Conservation (phyloP, 2,329 filamentous ascomycete species). For the Fusarium temperatum region DNA sequence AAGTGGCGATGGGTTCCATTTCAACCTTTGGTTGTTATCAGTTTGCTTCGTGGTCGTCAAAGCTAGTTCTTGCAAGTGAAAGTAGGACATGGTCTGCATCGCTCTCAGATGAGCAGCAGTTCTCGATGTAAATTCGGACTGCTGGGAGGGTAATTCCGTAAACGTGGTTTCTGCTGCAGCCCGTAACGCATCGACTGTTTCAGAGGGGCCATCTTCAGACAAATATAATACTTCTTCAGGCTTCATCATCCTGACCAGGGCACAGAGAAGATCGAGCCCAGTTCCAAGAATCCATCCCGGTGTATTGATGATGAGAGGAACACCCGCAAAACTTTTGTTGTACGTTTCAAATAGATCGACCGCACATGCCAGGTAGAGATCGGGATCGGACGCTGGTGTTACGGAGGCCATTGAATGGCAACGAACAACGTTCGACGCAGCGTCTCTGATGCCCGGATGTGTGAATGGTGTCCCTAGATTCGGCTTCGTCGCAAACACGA, state of each 20-base stretch:
- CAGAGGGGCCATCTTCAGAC: constrained; percentile 68
- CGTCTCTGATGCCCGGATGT: constrained; percentile 56
- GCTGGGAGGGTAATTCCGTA: constrained; percentile 66
- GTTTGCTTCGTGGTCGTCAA: constrained; percentile 28
- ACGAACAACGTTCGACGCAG: constrained; percentile 56
- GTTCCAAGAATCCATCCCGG: constrained; percentile 78
- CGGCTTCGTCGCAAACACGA: constrained; percentile 67
- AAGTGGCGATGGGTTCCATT: constrained; percentile 66
- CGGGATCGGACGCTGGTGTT: constrained; percentile 71
- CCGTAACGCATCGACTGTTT: constrained; percentile 64
- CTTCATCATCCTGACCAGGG: constrained; percentile 62
- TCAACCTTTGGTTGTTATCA: constrained; percentile 22
- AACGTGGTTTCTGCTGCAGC: constrained; percentile 56
- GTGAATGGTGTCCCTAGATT: constrained; percentile 75
- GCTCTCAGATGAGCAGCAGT: constrained; percentile 72
- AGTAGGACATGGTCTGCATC: constrained; percentile 85
- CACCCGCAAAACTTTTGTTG: constrained; percentile 53
- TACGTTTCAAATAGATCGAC: constrained; percentile 70
- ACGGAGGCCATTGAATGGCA: constrained; percentile 73
- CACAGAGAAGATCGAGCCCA: constrained; percentile 70
- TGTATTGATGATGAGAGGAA: constrained; percentile 76
- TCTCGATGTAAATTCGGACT: constrained; percentile 62
- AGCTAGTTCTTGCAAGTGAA: constrained; percentile 59
- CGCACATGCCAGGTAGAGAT: constrained; percentile 72
- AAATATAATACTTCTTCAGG: constrained; percentile 75